Percentiles rank a stretch among this genome's conserved stretches.
These are phyloP conservation scores for Leishmania gerbilli DNA, from an alignment of 208 protist species.

Conservation along the genomic window DNA sequence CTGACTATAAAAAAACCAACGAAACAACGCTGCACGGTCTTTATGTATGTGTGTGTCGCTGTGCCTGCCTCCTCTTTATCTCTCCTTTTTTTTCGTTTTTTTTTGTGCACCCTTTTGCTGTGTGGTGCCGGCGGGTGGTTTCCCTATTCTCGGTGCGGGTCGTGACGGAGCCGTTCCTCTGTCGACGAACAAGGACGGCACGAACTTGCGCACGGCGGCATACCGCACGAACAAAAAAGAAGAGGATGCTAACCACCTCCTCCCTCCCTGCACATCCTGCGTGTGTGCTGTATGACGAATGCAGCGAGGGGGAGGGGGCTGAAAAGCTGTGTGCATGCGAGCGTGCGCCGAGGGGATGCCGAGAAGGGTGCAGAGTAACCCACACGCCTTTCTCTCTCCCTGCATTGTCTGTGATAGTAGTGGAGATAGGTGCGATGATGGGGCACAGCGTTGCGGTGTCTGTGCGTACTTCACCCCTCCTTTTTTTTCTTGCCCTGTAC, in stretches of 20 bases:
- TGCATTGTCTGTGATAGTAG: background rate
- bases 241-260: background rate
- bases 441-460: background rate
- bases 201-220: background rate
- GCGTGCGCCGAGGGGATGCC: background rate
- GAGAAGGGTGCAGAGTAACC: background rate
- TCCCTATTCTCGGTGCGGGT: background rate
- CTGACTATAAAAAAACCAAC: background rate
- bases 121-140: no score
- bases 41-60: no score
- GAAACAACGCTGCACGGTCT: background rate
- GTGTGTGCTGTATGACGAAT: background rate
- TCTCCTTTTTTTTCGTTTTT: background rate
- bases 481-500: background rate
- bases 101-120: background rate
- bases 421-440: background rate
- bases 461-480: background rate
- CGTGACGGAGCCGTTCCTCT: background rate
- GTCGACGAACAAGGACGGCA: background rate
- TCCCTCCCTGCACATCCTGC: background rate
- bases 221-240: background rate
- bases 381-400: no score
- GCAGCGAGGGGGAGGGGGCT: background rate
- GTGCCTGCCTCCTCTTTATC: background rate
- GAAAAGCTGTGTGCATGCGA: background rate